Evolutionary conservation across 805 yeast species (phyloP), one percentile per base, ranked within the genome.

Genomic region (Ogataea neopini): DNA sequence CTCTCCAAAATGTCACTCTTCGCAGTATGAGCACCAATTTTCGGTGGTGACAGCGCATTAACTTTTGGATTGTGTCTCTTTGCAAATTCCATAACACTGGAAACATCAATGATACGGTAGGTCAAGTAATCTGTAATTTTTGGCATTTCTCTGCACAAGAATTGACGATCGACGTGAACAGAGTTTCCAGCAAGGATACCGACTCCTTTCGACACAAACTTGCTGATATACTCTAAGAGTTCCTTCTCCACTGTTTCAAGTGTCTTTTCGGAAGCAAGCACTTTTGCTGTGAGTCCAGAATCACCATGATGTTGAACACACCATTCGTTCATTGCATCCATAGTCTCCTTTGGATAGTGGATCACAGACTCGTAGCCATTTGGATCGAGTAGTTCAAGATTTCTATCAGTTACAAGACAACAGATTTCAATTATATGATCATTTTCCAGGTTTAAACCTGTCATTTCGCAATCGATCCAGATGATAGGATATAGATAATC

Each of bases 401-500:
- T 70, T 8, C 87, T 89, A 60, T 92, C 96, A 1, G 99, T 94
- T 39, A 94, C 74, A 33, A 92, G 71, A 63, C 97, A 90, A 63
- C 97, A 88, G 22, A 94, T 83, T 67, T 94, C 99, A 50, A 94
- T 87, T 57, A 94, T 91, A 48, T 78, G 81, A 63, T 94, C 98
- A n/a, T 75, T 73, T 40, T 69, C 66, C n/a, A 83, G 81, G 57
- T 92, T 86, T 33, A 94, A 70, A 0, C 99, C 99, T 0, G 99
- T 94, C 99, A 94, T 94, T 65, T 94, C 99, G 68, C 98, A 94
- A 69, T 94, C 99, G 14, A 94, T 76, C 99, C 99, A 94, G 3
- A 94, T 95, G 15, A 92, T 73, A 1, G 72, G 72, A 23, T 58
- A 56, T 20, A 51, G 33, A 20, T 43, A 45, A 43, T 59, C 58